Base-by-base conservation (phyloP, 2,329 filamentous ascomycete genomes). In the Penicillium hesseltinei region DNA sequence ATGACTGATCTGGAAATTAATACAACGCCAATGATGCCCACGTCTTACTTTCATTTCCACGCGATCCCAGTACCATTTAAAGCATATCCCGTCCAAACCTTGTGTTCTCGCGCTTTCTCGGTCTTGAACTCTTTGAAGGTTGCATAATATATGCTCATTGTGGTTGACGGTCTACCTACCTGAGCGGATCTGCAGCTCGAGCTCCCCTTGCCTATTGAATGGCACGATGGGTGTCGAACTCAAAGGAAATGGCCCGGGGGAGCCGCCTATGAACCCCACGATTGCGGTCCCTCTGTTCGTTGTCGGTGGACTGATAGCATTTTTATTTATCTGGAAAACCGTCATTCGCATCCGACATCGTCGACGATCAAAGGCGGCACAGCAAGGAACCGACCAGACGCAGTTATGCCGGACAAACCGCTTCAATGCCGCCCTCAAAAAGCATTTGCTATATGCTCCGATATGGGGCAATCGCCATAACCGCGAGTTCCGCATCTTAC, bases 381-480 rank as follows among this genome's bases (percentile, higher is more conserved):
- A 61, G 2, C 54, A 57, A 38, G 58, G 51, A 17, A 58, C 65
- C 9, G 61, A 69, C 21, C 71, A 73, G 50, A 59, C 44, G 5
- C 58, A 50, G 31, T 64, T 67, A 5, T 54, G 64, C 1, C 57
- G 45, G 15, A 63, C 60, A 19, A 63, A 50, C 51, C 10, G 48
- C 0, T 3, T 64, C 1, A 63, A 59, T 9, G 62, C 68, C 27
- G 59, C 51, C 45, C 51, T 77, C 19, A 78, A 79, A 61, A 76
- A 72, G 57, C 65, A 78, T 60, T 15, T 79, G 5, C 62, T 78
- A 17, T 78, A 78, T 69, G 87, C 90, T 1, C 90, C 90, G 9
- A 75, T 93, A 15, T 82, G 85, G 69, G 82, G 82, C 56, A 87
- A 87, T 67, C 83, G 89, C 62, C 90, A 92, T 75, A 92, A 92